phyloP scores from a whole-genome alignment of 2,329 filamentous ascomycete genomes.

The Thielaviopsis ethacetica region DNA sequence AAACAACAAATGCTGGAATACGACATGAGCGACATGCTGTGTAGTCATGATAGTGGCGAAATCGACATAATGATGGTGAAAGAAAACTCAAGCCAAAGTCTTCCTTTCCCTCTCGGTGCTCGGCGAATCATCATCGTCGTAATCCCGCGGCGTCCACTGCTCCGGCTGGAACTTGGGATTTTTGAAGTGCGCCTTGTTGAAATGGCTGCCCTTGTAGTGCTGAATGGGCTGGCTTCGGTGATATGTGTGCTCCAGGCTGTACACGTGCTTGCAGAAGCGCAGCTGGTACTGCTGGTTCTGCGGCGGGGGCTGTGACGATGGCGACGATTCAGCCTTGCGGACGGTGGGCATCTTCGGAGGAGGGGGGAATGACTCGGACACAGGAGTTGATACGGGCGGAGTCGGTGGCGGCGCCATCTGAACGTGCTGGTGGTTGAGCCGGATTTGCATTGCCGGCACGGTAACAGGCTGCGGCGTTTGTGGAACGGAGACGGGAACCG shows the following conservation, averaged over 20 bases:
- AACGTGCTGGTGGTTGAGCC: not conserved
- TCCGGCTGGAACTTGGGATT: constrained; percentile 38
- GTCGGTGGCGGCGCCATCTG: not conserved
- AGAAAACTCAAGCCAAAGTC: not conserved
- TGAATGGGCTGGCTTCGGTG: constrained; percentile 31
- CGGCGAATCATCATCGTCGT: constrained; percentile 12
- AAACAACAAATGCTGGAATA: not conserved
- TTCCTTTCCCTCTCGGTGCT: not conserved
- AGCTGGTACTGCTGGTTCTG: constrained; percentile 20
- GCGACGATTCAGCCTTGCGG: not conserved
- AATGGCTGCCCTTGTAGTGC: constrained; percentile 49
- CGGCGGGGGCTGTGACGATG: constrained; percentile 16
- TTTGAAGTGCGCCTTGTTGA: constrained; percentile 50
- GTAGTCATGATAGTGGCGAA: no score
- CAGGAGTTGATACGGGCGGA: not conserved
- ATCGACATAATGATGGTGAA: not conserved
- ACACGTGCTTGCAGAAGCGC: constrained; percentile 38
- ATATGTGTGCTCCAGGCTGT: constrained; percentile 27
- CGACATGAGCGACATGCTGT: not conserved
- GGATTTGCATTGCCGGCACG: not conserved
- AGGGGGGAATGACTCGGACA: not conserved
- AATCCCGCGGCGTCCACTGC: constrained; percentile 27
- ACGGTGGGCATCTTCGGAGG: constrained; percentile 1
- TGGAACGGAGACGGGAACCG: not conserved
- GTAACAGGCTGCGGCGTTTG: not conserved